phyloP scores from a whole-genome alignment of 305 asterid species.

The Solanum hybrid region DNA sequence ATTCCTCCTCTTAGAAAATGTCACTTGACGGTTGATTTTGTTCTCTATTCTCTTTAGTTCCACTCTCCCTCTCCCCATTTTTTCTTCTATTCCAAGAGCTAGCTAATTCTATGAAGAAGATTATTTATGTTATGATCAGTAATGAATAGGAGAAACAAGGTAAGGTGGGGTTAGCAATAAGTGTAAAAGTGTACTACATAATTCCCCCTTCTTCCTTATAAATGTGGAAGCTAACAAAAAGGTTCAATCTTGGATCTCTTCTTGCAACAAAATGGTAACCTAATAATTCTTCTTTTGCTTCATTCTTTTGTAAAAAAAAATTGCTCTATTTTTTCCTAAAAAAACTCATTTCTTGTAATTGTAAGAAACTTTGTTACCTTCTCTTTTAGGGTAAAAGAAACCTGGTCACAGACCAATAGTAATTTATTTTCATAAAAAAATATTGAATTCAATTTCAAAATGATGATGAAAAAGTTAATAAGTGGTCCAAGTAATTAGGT shows the following conservation, averaged over 20 bases:
- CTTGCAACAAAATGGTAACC: slow-evolving; percentile 44
- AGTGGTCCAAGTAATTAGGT: slow-evolving; percentile 5
- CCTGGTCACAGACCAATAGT: background rate
- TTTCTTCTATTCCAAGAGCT: background rate
- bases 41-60: slow-evolving; percentile 72
- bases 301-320: slow-evolving; percentile 1
- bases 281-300: slow-evolving; percentile 20
- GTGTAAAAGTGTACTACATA: slow-evolving; percentile 9
- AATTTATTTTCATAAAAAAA: background rate
- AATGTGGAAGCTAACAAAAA: slow-evolving; percentile 26
- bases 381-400: slow-evolving; percentile 7
- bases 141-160: slow-evolving; percentile 7
- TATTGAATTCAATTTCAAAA: background rate
- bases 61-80: slow-evolving; percentile 82
- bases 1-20: slow-evolving; percentile 72
- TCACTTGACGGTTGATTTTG: slow-evolving; percentile 79
- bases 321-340: background rate
- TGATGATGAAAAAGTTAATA: background rate
- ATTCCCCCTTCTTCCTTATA: slow-evolving; percentile 25
- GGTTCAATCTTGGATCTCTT: slow-evolving; percentile 20
- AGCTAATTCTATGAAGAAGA: background rate
- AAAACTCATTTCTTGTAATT: background rate
- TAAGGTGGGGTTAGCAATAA: background rate
- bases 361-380: slow-evolving; percentile 7
- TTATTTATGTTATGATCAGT: background rate